phyloP scores from a whole-genome alignment of 2,329 filamentous ascomycete species.

The Cercospora janseana region DNA sequence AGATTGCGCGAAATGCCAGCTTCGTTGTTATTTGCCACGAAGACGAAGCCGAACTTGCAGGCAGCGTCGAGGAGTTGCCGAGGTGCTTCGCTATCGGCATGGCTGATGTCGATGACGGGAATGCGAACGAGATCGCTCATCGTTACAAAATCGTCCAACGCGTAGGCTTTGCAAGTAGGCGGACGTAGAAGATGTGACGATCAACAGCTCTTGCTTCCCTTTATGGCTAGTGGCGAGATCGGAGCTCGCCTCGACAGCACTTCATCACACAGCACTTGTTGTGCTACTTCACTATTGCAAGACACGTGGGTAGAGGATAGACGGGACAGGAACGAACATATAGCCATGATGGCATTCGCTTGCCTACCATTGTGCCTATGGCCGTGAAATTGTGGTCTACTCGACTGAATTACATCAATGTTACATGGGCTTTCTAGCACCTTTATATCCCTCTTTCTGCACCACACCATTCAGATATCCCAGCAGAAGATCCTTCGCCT shows the following conservation, averaged over 20 bases:
- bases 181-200: background rate
- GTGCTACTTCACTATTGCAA: too few relatives aligned
- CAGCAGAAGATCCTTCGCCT: constrained; percentile 39
- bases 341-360: too few relatives aligned
- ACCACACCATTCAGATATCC: constrained; percentile 40
- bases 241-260: background rate
- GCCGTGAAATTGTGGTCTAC: background rate
- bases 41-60: constrained; percentile 81
- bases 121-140: constrained; percentile 48
- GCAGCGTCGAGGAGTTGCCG: constrained; percentile 74
- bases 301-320: too few relatives aligned
- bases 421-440: constrained; percentile 6
- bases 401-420: background rate
- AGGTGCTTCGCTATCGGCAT: constrained; percentile 58
- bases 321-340: too few relatives aligned
- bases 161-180: background rate
- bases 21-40: constrained; percentile 76
- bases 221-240: constrained; percentile 1
- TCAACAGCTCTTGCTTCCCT: background rate
- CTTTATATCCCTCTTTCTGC: constrained; percentile 32
- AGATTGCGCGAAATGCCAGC: constrained; percentile 59
- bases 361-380: too few relatives aligned
- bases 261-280: background rate
- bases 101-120: constrained; percentile 78
- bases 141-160: background rate